These are phyloP conservation scores for Termitomyces sp. DNA, from an alignment of 768 basidiomycete species.

Conservation along the genomic window DNA sequence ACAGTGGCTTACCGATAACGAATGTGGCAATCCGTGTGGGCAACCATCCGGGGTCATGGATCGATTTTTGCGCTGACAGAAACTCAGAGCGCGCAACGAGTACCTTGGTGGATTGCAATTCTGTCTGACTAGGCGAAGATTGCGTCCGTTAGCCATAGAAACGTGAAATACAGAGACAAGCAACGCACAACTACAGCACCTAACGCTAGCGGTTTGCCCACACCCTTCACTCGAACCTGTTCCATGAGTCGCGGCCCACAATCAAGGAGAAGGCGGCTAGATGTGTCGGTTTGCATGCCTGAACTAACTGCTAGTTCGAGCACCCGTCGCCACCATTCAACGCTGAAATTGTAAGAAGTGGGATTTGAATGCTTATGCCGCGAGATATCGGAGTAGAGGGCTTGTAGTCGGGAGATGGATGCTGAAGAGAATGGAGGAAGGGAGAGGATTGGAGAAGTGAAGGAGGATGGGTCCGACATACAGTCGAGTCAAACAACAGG, in stretches of 20 bases:
- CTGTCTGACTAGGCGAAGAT: slow-evolving; percentile 58
- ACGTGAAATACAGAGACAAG: neutral
- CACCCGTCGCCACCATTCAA: slow-evolving; percentile 83
- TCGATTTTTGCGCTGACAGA: slow-evolving; percentile 47
- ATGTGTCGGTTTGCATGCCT: slow-evolving; percentile 42
- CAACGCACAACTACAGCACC: slow-evolving; percentile 69
- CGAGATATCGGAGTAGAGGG: slow-evolving; percentile 86
- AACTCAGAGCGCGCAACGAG: slow-evolving; percentile 53
- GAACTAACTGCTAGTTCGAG: slow-evolving; percentile 56
- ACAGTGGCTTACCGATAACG: slow-evolving; percentile 72
- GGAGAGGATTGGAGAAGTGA: slow-evolving; percentile 14
- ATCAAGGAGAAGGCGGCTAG: slow-evolving; percentile 55
- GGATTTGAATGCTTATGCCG: slow-evolving; percentile 83
- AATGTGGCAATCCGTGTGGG: slow-evolving; percentile 66
- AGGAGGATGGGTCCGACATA: slow-evolving; percentile 13
- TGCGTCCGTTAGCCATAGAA: slow-evolving; percentile 15
- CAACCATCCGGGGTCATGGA: slow-evolving; percentile 67
- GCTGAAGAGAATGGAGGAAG: slow-evolving; percentile 44
- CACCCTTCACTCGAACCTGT: slow-evolving; percentile 55
- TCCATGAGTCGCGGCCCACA: slow-evolving; percentile 54
- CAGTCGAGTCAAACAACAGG: neutral
- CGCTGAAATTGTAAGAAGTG: slow-evolving; percentile 70
- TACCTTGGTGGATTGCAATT: slow-evolving; percentile 43
- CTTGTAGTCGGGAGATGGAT: slow-evolving; percentile 56
- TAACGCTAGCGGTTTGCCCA: slow-evolving; percentile 71